Evolutionary conservation across 345 rosid species (phyloP).

Genomic region (Trapa incisa): DNA sequence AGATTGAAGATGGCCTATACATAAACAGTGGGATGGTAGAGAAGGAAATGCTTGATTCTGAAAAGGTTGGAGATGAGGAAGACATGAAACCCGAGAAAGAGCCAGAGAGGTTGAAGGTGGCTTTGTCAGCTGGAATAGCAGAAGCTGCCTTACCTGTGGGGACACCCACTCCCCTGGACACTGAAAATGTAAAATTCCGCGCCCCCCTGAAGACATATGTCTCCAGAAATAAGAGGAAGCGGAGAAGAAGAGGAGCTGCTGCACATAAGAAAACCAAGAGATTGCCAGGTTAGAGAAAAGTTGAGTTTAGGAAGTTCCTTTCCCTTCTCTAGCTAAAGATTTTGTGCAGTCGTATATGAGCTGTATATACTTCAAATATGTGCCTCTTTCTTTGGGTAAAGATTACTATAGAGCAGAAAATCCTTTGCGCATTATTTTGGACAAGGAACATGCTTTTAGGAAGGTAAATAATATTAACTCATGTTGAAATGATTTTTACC

Average conservation of each 20-base stretch:
- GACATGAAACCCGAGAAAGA: slow-evolving; percentile 15
- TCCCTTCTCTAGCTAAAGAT: background rate
- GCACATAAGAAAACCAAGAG: slow-evolving; percentile 24
- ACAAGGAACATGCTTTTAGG: background rate
- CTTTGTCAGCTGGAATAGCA: background rate
- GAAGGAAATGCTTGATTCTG: slow-evolving; percentile 27
- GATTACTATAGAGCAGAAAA: background rate
- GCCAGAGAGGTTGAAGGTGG: slow-evolving; percentile 16
- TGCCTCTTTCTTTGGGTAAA: background rate
- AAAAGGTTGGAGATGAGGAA: slow-evolving; percentile 17
- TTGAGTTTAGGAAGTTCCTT: background rate
- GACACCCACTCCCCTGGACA: slow-evolving; percentile 11
- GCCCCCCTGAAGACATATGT: slow-evolving; percentile 31
- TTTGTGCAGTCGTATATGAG: background rate
- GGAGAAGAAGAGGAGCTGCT: slow-evolving; percentile 38
- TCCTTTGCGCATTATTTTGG: background rate
- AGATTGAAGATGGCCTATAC: slow-evolving; percentile 21
- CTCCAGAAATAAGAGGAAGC: slow-evolving; percentile 35
- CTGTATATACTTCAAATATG: background rate
- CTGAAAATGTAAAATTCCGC: slow-evolving; percentile 15
- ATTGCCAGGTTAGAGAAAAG: slow-evolving; percentile 17
- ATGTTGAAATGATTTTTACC: background rate
- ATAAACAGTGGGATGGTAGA: slow-evolving; percentile 28
- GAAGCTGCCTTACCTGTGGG: slow-evolving; percentile 6
- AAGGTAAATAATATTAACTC: background rate